phyloP scores from a whole-genome alignment of 2,329 filamentous ascomycete species.

The Exophiala sp. region DNA sequence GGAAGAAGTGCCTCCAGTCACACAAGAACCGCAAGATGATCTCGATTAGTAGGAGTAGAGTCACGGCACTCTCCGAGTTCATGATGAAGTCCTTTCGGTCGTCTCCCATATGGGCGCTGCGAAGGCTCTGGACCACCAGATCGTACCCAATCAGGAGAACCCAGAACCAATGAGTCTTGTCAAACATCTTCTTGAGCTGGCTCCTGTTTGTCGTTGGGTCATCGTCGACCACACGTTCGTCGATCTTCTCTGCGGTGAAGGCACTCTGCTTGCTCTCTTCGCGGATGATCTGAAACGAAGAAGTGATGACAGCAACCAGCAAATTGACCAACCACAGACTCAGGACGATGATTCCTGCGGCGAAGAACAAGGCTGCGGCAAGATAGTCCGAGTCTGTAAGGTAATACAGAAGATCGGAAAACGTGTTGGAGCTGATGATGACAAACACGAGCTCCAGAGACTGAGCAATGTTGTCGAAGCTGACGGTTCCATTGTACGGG shows the following conservation, averaged over 20 bases:
- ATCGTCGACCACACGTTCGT: constrained; percentile 32
- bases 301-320: constrained; percentile 92
- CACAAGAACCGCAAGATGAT: constrained; percentile 71
- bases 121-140: constrained; percentile 69
- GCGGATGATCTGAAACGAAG: constrained; percentile 94
- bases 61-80: constrained; percentile 67
- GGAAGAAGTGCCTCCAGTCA: constrained; percentile 76
- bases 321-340: constrained; percentile 96
- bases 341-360: constrained; percentile 73
- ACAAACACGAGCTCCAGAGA: constrained; percentile 94
- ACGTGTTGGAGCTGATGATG: constrained; percentile 97
- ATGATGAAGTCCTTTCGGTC: constrained; percentile 60
- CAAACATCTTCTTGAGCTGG: constrained; percentile 62
- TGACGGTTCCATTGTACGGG: constrained; percentile 78
- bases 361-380: constrained; percentile 71
- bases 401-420: constrained; percentile 89
- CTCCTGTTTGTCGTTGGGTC: constrained; percentile 30
- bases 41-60: constrained; percentile 70
- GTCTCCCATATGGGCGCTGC: constrained; percentile 68
- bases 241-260: constrained; percentile 69
- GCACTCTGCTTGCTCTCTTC: constrained; percentile 94
- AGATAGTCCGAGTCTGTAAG: constrained; percentile 89
- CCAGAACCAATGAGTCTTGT: constrained; percentile 72
- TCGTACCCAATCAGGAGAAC: constrained; percentile 71
- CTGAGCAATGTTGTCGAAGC: constrained; percentile 89